phyloP scores from a whole-genome alignment of 2,329 filamentous ascomycete species.

The Fusarium humuli region DNA sequence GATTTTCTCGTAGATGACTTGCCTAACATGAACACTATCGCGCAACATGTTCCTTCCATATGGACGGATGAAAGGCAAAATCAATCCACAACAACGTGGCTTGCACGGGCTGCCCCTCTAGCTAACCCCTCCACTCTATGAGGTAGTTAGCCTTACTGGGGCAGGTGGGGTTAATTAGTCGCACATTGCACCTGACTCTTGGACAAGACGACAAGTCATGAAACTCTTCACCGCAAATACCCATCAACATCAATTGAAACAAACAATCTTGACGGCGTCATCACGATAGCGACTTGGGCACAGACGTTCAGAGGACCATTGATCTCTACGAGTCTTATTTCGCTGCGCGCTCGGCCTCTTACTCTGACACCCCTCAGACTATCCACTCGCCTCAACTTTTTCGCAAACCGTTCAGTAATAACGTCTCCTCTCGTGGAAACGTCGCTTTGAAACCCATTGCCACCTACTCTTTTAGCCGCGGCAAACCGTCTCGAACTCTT shows the following conservation, averaged over 20 bases:
- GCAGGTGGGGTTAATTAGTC: slow-evolving; percentile 8
- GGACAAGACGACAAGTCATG: neutral
- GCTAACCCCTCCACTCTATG: neutral
- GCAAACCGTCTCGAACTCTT: neutral
- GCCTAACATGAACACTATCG: neutral
- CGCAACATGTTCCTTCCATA: neutral
- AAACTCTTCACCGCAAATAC: slow-evolving; percentile 19
- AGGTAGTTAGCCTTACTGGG: neutral
- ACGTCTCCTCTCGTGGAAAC: slow-evolving; percentile 2
- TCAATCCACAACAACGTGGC: neutral
- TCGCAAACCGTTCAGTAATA: slow-evolving; percentile 8
- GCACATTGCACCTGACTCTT: slow-evolving; percentile 12
- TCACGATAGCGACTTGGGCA: neutral
- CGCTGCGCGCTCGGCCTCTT: neutral
- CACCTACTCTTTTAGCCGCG: neutral
- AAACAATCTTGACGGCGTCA: neutral
- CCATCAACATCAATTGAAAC: neutral
- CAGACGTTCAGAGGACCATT: neutral
- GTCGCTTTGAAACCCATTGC: neutral
- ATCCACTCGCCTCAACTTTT: slow-evolving; percentile 7
- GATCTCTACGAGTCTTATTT: neutral
- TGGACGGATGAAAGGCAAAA: neutral
- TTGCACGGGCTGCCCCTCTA: neutral
- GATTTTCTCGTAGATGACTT: neutral
- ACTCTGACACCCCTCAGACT: neutral